Evolutionary conservation across 1,139 yeast species (phyloP), one percentile per base, ranked within the genome.

Genomic region (Geotrichum aggregatum): DNA sequence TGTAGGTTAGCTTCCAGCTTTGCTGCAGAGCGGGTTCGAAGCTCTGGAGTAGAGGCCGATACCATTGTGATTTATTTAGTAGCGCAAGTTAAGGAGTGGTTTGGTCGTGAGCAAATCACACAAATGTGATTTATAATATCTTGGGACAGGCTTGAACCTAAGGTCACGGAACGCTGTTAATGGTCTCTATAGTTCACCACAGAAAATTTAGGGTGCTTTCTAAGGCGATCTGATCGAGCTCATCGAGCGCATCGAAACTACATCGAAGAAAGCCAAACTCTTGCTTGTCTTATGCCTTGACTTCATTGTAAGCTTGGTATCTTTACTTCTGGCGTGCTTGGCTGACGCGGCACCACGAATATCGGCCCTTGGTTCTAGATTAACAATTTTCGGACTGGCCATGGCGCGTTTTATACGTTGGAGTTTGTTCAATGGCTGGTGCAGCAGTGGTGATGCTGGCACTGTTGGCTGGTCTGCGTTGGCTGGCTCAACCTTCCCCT

Each of bases 21-120:
- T 11, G 7, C 44, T 21, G n/a, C n/a, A n/a, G 18, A 10, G 18
- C 44, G 44, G 24, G 16, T 40, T 21, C 44, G 28, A 22, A 40
- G 18, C 4, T 40, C 26, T 40, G 44, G 24, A 22, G 28, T 22
- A 5, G 11, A 14, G 4, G 24, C 4, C n/a, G 34, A 30, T 30
- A 14, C 34, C 34, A 30, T 30, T 30, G 11, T 30, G 34, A 13
- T 30, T 30, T n/a, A n/a, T n/a, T n/a, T n/a, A n/a, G 5, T 30
- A 30, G 34, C 11, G 34, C n/a, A n/a, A 14, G 6, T 30, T 13
- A 5, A 30, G 34, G 34, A 13, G 34, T 30, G 34, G 2, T 30
- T n/a, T 30, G 14, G 34, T 30, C n/a, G 11, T 30, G 31, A n/a
- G n/a, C n/a, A n/a, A 42, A 42, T 42, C 36, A 42, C 16, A 18